A percentile compares a stretch with the other conserved stretches of the same genome.
These are phyloP conservation scores for Cyphellophora europaea DNA, from an alignment of 2,329 filamentous ascomycete species.

Conservation along the genomic window DNA sequence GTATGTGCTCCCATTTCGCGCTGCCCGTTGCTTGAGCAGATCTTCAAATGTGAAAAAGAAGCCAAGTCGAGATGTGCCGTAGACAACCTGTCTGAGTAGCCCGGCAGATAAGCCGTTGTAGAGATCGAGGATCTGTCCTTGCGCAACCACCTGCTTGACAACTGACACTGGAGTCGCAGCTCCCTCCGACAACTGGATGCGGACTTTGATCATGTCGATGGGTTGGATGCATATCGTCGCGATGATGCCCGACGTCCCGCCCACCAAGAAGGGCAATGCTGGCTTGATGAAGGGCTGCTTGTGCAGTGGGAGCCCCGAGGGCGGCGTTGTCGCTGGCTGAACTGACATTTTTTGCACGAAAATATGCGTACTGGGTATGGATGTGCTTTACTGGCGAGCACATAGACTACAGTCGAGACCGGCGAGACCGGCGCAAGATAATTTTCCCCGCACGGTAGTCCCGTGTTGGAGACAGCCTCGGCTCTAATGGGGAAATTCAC, in stretches of 20 bases:
- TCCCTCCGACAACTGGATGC: constrained; percentile 75
- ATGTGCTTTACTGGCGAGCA: no score
- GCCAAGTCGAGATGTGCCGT: constrained; percentile 87
- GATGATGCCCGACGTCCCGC: constrained; percentile 82
- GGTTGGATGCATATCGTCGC: constrained; percentile 87
- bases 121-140: constrained; percentile 73
- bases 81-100: constrained; percentile 83
- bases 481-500: no score
- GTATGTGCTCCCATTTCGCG: constrained; percentile 57
- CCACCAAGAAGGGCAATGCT: constrained; percentile 71
- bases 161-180: constrained; percentile 72
- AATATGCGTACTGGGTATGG: no score
- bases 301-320: no score
- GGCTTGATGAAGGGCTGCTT: background rate
- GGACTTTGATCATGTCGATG: constrained; percentile 97
- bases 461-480: no score
- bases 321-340: no score
- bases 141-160: constrained; percentile 72
- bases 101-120: constrained; percentile 92
- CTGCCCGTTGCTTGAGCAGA: constrained; percentile 56
- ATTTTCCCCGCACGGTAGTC: no score
- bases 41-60: constrained; percentile 96
- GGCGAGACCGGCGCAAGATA: no score
- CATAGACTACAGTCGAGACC: no score
- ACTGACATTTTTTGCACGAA: no score